Percentiles rank a stretch among this genome's conserved stretches.
Conservation (phyloP, 2,329 filamentous ascomycete species). For the Clarireedia paspali region DNA sequence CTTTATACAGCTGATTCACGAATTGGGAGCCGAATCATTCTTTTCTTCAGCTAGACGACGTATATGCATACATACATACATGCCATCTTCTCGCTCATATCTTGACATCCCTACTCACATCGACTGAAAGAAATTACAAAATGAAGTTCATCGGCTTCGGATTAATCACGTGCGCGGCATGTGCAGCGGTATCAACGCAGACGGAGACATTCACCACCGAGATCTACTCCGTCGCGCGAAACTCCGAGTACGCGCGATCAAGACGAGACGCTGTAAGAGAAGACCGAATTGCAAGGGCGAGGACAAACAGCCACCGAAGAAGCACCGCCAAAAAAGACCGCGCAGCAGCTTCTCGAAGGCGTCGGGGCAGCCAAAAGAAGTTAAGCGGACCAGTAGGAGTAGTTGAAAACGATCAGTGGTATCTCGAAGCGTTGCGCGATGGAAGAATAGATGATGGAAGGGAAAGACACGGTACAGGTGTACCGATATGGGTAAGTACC, state of each 20-base stretch:
- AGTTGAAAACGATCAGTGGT: conserved; percentile 2
- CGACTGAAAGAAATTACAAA: not conserved
- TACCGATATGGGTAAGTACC: not conserved
- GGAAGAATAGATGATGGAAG: not conserved
- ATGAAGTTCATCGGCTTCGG: conserved; percentile 2
- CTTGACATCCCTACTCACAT: not conserved
- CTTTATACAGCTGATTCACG: no score
- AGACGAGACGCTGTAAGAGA: not conserved
- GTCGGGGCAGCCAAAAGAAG: not conserved
- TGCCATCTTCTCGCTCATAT: not conserved
- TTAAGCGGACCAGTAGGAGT: not conserved
- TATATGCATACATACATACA: not conserved
- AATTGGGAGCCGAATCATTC: no score
- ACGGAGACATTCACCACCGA: not conserved
- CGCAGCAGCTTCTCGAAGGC: not conserved
- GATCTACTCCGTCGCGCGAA: conserved; percentile 4
- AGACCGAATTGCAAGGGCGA: not conserved
- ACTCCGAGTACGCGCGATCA: not conserved
- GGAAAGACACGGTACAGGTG: not conserved
- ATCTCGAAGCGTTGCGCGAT: not conserved
- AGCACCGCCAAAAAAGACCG: not conserved
- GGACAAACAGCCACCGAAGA: conserved; percentile 1
- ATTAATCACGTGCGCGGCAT: not conserved
- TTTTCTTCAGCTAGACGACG: no score
- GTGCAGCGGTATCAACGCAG: not conserved